Conservation (phyloP, 176 grass and related monocot species). For the Oryza glaberrima region DNA sequence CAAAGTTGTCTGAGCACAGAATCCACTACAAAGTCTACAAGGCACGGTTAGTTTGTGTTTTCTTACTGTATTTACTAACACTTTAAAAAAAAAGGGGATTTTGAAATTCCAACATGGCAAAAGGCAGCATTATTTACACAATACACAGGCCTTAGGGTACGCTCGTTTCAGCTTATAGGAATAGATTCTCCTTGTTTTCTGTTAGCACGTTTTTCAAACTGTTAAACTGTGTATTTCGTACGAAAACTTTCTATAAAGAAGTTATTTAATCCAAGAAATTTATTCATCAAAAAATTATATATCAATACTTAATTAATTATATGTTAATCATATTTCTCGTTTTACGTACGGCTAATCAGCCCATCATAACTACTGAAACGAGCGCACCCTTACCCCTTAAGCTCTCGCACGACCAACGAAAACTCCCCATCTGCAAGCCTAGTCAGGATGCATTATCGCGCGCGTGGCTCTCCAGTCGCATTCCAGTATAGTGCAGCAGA, state of each 20-base stretch:
- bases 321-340: too few species aligned
- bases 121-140: background rate
- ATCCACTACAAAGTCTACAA: background rate
- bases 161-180: too few species aligned
- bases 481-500: conserved; percentile 28
- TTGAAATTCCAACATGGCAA: conserved; percentile 20
- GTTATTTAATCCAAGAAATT: too few species aligned
- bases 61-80: background rate
- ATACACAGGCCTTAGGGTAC: too few species aligned
- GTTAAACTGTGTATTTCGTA: too few species aligned
- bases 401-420: conserved; percentile 19
- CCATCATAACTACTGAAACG: too few species aligned
- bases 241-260: too few species aligned
- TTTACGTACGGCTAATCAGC: too few species aligned
- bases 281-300: too few species aligned
- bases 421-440: conserved; percentile 14
- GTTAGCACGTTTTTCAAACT: too few species aligned
- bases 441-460: conserved; percentile 39
- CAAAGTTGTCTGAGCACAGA: background rate
- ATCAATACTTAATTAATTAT: too few species aligned
- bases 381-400: background rate
- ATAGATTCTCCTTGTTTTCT: too few species aligned
- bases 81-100: background rate
- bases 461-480: conserved; percentile 10
- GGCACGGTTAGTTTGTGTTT: background rate